These are phyloP conservation scores for Cinnamomum micranthum DNA, from an alignment of 164 flowering plant genomes.

Conservation along the genomic window DNA sequence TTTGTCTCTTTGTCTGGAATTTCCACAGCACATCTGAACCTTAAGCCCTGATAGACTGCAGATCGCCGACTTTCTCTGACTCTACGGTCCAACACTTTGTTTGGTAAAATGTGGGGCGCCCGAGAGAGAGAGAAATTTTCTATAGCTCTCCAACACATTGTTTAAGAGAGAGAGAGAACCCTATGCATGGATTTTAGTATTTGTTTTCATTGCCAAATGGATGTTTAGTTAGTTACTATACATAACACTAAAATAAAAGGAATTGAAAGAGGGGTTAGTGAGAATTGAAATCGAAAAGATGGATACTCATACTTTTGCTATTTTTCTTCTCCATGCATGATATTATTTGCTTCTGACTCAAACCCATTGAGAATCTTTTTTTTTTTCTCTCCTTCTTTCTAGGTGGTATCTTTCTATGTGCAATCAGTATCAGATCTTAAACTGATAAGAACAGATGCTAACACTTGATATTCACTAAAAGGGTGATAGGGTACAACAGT, in stretches of 20 bases:
- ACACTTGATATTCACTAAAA: neutral
- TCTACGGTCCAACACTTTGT: neutral
- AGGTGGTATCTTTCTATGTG: neutral
- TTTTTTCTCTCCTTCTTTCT: neutral
- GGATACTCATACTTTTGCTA: neutral
- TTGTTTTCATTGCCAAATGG: too few species aligned
- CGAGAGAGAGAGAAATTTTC: too few species aligned
- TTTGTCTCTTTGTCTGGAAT: conserved; percentile 54
- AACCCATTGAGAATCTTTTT: neutral
- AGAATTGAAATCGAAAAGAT: neutral
- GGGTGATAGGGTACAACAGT: neutral
- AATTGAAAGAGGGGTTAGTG: neutral
- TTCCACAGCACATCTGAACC: conserved; percentile 35
- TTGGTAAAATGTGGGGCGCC: too few species aligned
- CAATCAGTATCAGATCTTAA: neutral
- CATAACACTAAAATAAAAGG: neutral
- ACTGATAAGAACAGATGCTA: too few species aligned
- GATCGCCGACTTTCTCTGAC: neutral
- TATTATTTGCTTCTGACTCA: neutral
- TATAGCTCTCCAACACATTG: too few species aligned
- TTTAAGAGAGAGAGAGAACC: too few species aligned
- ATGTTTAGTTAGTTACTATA: too few species aligned
- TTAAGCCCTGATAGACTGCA: neutral
- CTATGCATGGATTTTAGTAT: too few species aligned
- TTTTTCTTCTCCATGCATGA: neutral